Base-by-base conservation (phyloP, 768 basidiomycete genomes). In the Chiua virens region DNA sequence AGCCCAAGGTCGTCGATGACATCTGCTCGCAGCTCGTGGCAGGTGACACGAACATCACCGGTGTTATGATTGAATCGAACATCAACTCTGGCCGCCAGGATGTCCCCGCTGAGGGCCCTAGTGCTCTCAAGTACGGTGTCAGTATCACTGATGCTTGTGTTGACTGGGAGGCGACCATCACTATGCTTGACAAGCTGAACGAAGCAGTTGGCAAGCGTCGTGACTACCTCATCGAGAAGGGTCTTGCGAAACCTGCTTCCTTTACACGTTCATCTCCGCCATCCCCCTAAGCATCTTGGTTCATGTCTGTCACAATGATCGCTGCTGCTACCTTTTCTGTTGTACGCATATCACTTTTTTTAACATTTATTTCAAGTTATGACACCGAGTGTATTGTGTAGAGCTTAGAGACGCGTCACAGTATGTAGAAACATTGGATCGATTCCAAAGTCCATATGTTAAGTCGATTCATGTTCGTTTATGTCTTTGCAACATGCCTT, bases 61-160 rank as follows among this genome's bases (percentile, higher is more conserved):
- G 96, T 41, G 92, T 98, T 50, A 98, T 99, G 96, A 82, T 99
- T 66, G 96, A 99, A 73, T 90, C 87, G 13, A 89, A 98, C 69
- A 86, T 99, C 71, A 87, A 89, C 64, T 87, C 86, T 44, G 96
- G 96, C 18, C 76, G 85, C 53, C 96, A 99, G 73, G 89, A 93
- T 59, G 89, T 96, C 14, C 94, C 96, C 3, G 57, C 77, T 3
- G 77, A 74, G 38, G 89, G 93, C 8, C 86, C 87, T 0, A 57
- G 71, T 17, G 79, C 66, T 9, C 79, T 94, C 58, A 91, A 88
- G 69, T 75, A 85, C 50, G 91, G 91, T 47, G 82, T 95, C 47
- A 87, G 85, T 55, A 94, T 96, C 66, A 97, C 93, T 0, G 93
- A 97, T 57, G 94, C 91, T 3, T 97, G 93, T 62, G 85, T 95